Evolutionary conservation across 495 filamentous ascomycete species (phyloP), one percentile per base, ranked within the genome.

Genomic region (Melanomma pulvis-pyrius): DNA sequence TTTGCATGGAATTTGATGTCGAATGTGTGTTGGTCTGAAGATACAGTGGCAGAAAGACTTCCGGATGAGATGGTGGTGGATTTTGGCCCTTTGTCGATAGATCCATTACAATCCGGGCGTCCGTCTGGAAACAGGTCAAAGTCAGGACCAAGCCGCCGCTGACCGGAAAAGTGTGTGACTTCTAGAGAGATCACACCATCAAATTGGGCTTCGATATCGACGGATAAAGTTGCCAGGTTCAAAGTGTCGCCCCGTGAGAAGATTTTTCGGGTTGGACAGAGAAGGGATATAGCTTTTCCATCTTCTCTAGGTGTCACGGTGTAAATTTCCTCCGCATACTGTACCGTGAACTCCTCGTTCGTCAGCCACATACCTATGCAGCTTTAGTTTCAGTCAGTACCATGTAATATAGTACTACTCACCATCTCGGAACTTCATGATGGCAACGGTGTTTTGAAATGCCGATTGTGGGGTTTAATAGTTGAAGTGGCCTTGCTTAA

Each of bases 141-240:
- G 65, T 89, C 78, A 0, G 88, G 89, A 2, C 85, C 86, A 24
- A 79, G 83, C 57, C 83, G 79, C 0, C 79, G 69, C n/a, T 77
- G 77, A 36, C 82, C 85, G 44, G 79, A 80, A 85, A 88, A 90
- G 70, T 92, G 88, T 0, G 84, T 85, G 21, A 68, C 70, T 54
- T 73, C 70, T 8, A 66, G 4, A 28, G 70, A 73, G n/a, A 75
- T 54, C 17, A 74, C 73, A 21, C 70, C 70, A 29, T 72, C 70
- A 48, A 70, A 67, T 28, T 67, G 59, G 2, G 66, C 67, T 54
- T 72, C 70, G 34, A 72, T 60, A 1, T 72, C 65, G 32, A 72
- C 41, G 4, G 62, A 70, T 6, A 75, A 12, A 24, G 74, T 75
- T 7, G 53, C 53, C 25, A 69, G 50, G 54, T 75, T 75, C 5